A percentile compares a stretch with the other conserved stretches of the same genome.
Evolutionary conservation across 345 rosid species (phyloP).

Genomic region (Acer saccharum): DNA sequence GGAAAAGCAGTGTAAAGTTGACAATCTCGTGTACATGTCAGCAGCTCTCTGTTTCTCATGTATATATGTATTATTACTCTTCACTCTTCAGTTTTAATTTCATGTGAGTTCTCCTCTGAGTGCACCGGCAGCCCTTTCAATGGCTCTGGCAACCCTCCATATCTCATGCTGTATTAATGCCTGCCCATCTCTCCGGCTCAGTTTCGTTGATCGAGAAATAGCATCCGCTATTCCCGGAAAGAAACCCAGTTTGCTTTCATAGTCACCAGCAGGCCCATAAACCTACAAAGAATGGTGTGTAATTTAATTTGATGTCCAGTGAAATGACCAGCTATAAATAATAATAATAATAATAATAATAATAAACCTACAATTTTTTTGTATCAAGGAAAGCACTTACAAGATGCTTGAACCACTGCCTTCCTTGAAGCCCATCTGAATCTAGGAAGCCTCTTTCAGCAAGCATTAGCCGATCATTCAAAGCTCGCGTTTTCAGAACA

Average conservation of each 20-base stretch:
- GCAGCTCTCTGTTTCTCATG: too few species aligned
- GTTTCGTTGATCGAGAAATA: conserved; percentile 28
- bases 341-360: too few species aligned
- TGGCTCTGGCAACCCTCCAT: conserved; percentile 92
- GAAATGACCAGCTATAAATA: neutral
- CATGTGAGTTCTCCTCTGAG: conserved; percentile 60
- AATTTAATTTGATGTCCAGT: too few species aligned
- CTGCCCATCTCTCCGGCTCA: conserved; percentile 17
- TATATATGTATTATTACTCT: too few species aligned
- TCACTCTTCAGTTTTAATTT: neutral
- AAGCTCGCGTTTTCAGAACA: conserved; percentile 47
- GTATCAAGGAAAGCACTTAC: conserved; percentile 40
- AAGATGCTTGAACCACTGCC: conserved; percentile 94
- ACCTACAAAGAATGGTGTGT: conserved; percentile 43
- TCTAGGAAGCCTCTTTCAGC: conserved; percentile 94
- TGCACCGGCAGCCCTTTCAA: conserved; percentile 75
- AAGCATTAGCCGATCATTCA: conserved; percentile 88
- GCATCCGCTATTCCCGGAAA: conserved; percentile 91
- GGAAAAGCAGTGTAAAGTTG: too few species aligned
- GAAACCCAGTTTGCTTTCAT: conserved; percentile 58
- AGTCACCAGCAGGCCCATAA: conserved; percentile 65
- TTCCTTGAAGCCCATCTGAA: conserved; percentile 68
- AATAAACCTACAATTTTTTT: neutral
- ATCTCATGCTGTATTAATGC: conserved; percentile 67
- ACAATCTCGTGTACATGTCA: too few species aligned